phyloP scores from a whole-genome alignment of 345 rosid species.

The Punica granatum region DNA sequence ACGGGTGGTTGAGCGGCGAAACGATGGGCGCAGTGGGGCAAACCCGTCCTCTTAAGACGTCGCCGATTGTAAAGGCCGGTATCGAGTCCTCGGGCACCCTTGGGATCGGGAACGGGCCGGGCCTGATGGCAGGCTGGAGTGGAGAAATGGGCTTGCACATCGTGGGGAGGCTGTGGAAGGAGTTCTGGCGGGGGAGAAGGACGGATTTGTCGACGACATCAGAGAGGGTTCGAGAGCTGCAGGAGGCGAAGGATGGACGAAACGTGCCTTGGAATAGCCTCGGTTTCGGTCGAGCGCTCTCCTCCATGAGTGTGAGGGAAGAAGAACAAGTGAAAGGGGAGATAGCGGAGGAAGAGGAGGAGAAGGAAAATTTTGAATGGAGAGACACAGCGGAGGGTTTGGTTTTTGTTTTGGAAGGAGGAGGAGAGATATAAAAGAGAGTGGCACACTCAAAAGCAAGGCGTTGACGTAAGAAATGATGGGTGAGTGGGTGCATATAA shows the following conservation, averaged over 20 bases:
- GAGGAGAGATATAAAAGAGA: neutral
- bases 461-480: neutral
- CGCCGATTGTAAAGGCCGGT: conserved; percentile 1
- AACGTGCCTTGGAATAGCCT: conserved; percentile 9
- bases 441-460: too few species aligned
- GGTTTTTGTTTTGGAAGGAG: neutral
- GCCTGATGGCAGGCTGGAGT: neutral
- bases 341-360: neutral
- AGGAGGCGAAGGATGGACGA: conserved; percentile 12
- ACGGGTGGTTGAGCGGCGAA: neutral
- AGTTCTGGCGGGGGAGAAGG: conserved; percentile 8
- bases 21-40: conserved; percentile 1
- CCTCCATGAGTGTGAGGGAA: neutral
- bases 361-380: neutral
- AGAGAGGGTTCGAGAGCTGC: conserved; percentile 13
- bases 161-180: conserved; percentile 7
- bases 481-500: neutral
- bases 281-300: conserved; percentile 1
- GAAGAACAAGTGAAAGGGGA: neutral
- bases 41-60: conserved; percentile 2
- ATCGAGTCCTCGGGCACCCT: neutral
- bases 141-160: neutral
- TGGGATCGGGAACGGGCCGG: neutral
- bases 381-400: neutral
- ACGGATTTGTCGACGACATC: conserved; percentile 12